Percentiles rank a stretch among this genome's conserved stretches.
These are phyloP conservation scores for Dichomitus squalens DNA, from an alignment of 1,284 basidiomycete species.

Conservation along the genomic window DNA sequence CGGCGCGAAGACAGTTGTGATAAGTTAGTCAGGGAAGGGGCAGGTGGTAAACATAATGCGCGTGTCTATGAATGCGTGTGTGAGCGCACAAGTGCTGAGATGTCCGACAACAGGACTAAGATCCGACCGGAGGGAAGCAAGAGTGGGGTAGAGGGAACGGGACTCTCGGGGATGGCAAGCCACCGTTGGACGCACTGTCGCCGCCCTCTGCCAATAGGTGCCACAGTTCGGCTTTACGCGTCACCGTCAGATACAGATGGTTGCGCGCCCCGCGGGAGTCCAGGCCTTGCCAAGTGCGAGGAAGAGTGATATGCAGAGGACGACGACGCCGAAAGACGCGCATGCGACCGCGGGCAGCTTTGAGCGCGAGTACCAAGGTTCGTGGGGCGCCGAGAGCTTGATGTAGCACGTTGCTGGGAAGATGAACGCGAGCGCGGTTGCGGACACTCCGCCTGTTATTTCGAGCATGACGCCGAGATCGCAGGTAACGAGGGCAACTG, in stretches of 20 bases:
- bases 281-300: constrained; percentile 78
- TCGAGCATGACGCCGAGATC: constrained; percentile 98
- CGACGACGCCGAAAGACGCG: constrained; percentile 73
- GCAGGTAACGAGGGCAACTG: constrained; percentile 91
- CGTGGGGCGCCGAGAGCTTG: constrained; percentile 62
- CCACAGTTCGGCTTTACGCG: not conserved
- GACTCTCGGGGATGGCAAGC: not conserved
- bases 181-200: not conserved
- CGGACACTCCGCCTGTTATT: constrained; percentile 94
- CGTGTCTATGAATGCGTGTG: not conserved
- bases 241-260: constrained; percentile 54
- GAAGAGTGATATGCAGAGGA: constrained; percentile 79
- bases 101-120: constrained; percentile 3
- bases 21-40: not conserved
- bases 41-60: not conserved
- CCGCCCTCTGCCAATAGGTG: not conserved
- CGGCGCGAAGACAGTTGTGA: constrained; percentile 1
- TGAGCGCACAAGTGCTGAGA: not conserved
- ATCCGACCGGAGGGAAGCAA: not conserved
- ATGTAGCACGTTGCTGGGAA: constrained; percentile 90
- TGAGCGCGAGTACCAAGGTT: constrained; percentile 65
- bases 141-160: not conserved
- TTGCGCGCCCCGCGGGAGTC: constrained; percentile 68
- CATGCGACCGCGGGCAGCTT: constrained; percentile 80
- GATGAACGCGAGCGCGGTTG: constrained; percentile 93